Evolutionary conservation across 1,284 basidiomycete species (phyloP), one percentile per base, ranked within the genome.

Genomic region (Austroboletus niveus): DNA sequence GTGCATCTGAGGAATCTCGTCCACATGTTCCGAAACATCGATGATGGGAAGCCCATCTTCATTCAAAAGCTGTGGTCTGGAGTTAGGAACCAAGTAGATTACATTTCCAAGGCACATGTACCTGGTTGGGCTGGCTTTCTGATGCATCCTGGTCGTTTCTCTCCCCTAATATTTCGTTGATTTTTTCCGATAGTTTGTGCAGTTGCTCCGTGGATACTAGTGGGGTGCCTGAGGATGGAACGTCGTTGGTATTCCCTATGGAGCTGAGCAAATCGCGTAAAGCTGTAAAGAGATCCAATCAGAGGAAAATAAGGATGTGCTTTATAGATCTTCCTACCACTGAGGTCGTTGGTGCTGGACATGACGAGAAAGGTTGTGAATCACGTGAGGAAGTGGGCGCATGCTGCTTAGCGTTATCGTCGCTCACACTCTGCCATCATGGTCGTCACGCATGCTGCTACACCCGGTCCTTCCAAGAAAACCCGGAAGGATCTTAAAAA

Each of bases 11-110:
- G 52, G 38, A 9, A 42, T 46, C 24, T 60, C 62, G 14, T 72
- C 51, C 5, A 77, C 59, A 44, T 80, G 80, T 60, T 91, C 89
- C n/a, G 77, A 77, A 51, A 91, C 85, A 34, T 90, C 88, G 57
- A 90, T 73, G 54, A 91, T 84, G 11, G 88, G 87, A 32, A 89
- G 75, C 2, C 87, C 87, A 48, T 90, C 87, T 62, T 89, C 86
- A 60, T 87, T 87, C 34, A 86, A 60, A 47, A 84, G 71, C 86
- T 89, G 49, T 12, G 50, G 57, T 42, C 44, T 52, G 49, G 49
- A 34, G 46, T 65, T 15, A 57, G 56, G 52, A 51, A 62, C 57
- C 53, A 47, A 54, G 42, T 38, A 49, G 15, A 32, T 42, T 30
- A 38, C 51, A 62, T 59, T 36, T 61, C 45, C 39, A 50, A 51